phyloP scores from a whole-genome alignment of 495 filamentous ascomycete species.

The Haplographium delicatum region DNA sequence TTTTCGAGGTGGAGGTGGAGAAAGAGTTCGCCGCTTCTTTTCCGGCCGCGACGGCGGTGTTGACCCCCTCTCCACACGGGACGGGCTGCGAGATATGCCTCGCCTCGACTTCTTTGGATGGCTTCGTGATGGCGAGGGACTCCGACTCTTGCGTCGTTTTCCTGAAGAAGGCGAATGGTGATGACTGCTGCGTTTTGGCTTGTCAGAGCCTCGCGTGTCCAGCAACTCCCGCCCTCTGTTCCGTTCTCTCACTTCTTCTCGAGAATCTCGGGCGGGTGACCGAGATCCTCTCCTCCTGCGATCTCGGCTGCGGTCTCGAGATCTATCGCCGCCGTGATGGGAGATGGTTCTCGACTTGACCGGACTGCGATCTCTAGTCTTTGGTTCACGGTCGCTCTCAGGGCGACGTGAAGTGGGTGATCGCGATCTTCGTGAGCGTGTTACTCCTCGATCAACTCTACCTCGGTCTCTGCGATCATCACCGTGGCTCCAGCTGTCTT shows the following conservation, averaged over 20 bases:
- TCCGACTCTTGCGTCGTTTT: slow-evolving; percentile 37
- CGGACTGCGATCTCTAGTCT: slow-evolving; percentile 22
- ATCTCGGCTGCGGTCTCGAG: slow-evolving; percentile 31
- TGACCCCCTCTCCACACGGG: slow-evolving; percentile 25
- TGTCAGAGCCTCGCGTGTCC: slow-evolving; percentile 28
- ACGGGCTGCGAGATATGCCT: slow-evolving; percentile 28
- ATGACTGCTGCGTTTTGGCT: slow-evolving; percentile 30
- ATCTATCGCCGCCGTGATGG: slow-evolving; percentile 16
- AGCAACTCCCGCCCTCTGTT: slow-evolving; percentile 30
- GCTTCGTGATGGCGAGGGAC: slow-evolving; percentile 26
- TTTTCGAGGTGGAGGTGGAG: slow-evolving; percentile 28
- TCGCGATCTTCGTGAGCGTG: slow-evolving; percentile 24
- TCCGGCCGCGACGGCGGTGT: slow-evolving; percentile 21
- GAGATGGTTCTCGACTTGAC: slow-evolving; percentile 17
- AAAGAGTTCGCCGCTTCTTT: slow-evolving; percentile 20
- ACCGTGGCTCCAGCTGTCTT: slow-evolving; percentile 30
- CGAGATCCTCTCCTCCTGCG: slow-evolving; percentile 27
- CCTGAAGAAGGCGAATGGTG: slow-evolving; percentile 30
- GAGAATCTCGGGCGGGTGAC: slow-evolving; percentile 28
- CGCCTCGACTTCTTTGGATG: slow-evolving; percentile 34
- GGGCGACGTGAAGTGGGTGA: slow-evolving; percentile 25
- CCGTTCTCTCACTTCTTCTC: slow-evolving; percentile 31
- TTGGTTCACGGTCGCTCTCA: slow-evolving; percentile 24
- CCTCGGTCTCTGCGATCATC: slow-evolving; percentile 31
- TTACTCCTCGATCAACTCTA: slow-evolving; percentile 30